Base-by-base conservation (phyloP, 352 stramenopile genomes). In the Phytophthora hybrid region DNA sequence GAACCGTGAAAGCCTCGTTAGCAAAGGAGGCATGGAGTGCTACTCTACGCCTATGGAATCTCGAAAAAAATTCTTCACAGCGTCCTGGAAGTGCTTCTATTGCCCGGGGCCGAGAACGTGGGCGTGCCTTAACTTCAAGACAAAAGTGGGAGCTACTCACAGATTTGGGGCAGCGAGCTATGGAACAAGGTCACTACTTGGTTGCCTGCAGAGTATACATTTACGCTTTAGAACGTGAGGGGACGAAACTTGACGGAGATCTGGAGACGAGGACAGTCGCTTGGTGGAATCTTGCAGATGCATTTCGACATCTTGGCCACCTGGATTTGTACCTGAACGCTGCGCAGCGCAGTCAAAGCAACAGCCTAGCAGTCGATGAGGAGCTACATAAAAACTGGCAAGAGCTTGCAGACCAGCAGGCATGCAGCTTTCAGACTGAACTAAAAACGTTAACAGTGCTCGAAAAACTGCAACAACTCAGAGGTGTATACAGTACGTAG, bases 211-310 rank as follows among this genome's bases (percentile, higher is more conserved):
- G 69, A 4, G 46, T 81, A 5, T 80, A 89, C 46, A 61, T 89
- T 8, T 85, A 90, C 32, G 83, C 78, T 14, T 65, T 93, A 46
- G 74, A 87, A 23, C 72, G 77, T 60, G 23, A 63, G 47, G 14
- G 54, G 37, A 0, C 53, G 54, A 13, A 14, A 37, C 5, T 4
- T 8, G 21, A 49, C 14, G 10, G 7, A 7, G 41, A 72, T 14
- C 29, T 59, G 11, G 76, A 83, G 34, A 53, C 52, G 18, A 71
- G 66, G 14, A 56, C 53, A 4, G 54, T 51, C 3, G 71, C 77
- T 31, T 94, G 85, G 85, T 84, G 84, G 75, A 71, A 56, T 19
- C 75, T 94, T n/a, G 80, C 79, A 3, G 85, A 94, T 65, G 66
- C 78, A 7, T 90, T 93, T 68, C 83, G 83, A 0, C 87, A 93